Evolutionary conservation across 371 early-diverging fungal species (phyloP), one percentile per base, ranked within the genome.

Genomic region (Lichtheimia ramosa): DNA sequence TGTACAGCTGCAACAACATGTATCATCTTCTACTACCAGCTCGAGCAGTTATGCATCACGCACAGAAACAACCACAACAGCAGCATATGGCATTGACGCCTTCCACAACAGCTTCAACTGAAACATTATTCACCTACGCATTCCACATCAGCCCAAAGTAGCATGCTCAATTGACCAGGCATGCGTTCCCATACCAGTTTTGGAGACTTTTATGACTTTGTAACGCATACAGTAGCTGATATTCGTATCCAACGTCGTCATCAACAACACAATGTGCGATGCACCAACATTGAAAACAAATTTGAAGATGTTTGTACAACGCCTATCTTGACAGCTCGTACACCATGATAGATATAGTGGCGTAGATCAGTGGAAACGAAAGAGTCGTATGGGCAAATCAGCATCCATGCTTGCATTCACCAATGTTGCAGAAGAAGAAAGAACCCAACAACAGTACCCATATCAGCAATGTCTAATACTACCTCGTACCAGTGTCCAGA

Each of bases 291-390:
- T 7, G 70, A 70, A 39, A 54, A 49, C 41, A 70, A 70, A 43
- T 63, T 70, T 61, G 60, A 65, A 18, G 70, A 70, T 39, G 66
- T 70, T 10, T 65, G 61, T 24, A 59, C 63, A 5, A 65, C 65
- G 2, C 65, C 65, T 16, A 61, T 70, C 25, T 43, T 70, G 23
- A 62, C 65, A 0, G 65, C 66, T 15, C 56, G 70, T 16, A 52
- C 70, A 18, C 63, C 34, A 61, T 21, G 66, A 70, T 21, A 34
- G 62, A 4, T 48, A 49, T 43, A 59, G 65, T 18, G 59, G 59
- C 1, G 57, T 43, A 25, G 65, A 69, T 27, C 56, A 51, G 28
- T 54, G 62, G 61, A 59, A 62, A 27, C 56, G 70, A 20, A 56
- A 53, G 27, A 59, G 58, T 14, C 59, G 63, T 24, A 59, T 67